Evolutionary conservation across 1,284 basidiomycete species (phyloP), one percentile per base, ranked within the genome.

Genomic region (Microbotryomycetes sp.): DNA sequence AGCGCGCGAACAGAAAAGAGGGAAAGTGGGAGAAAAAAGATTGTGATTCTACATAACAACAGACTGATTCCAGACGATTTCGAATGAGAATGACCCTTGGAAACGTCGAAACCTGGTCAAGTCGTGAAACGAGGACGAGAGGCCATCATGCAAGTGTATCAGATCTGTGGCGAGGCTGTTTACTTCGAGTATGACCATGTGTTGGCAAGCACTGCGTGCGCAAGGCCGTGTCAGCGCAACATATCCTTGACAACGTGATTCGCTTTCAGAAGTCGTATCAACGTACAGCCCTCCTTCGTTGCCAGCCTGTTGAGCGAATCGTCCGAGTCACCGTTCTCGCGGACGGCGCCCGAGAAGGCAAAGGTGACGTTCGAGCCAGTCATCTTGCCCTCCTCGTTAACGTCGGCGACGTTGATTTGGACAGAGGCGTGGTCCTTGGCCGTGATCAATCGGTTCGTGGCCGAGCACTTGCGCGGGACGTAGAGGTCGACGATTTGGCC

Each of bases 401-500:
- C 94, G 75, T 97, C 94, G 68, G 83, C 89, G 72, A 99, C 82
- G 78, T 85, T 87, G 78, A 99, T 87, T 78, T 99, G 94, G 74
- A 98, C 91, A 51, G 93, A 97, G 51, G 94, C 92, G 78, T 97
- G 91, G 80, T 99, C 94, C 82, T 98, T 97, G 75, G 94, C 89
- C 73, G 90, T 94, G 78, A 97, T 97, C 75, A 97, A 82, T 72
- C 91, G 89, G 84, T 91, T 91, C 87, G 75, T 71, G 60, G 58
- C 70, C 78, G 90, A 84, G 80, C 96, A 98, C 81, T 98, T 97
- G 83, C 94, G 91, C 78, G 94, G 94, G 77, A 98, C 92, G 83
- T 98, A 98, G 79, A 98, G 91, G 84, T 98, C 94, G 76, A 98
- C 94, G 78, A 98, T 93, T 78, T 91, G 83, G 82, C 94, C 93